Base-by-base conservation (phyloP, 1,284 basidiomycete genomes). In the Lentinula novae-zelandiae region DNA sequence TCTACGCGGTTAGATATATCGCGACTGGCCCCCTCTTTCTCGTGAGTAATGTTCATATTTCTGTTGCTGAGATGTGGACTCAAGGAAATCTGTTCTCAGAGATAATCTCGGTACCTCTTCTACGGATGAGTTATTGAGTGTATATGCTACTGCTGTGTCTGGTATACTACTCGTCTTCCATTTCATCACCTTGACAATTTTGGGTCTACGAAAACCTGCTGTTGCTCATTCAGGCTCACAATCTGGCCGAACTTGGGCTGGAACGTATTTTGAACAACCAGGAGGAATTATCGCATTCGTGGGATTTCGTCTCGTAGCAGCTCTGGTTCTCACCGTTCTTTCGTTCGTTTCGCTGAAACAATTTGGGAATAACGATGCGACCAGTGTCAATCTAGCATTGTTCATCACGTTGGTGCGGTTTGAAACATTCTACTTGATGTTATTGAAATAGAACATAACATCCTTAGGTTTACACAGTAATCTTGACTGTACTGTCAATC, bases 251-350 rank as follows among this genome's bases (percentile, higher is more conserved):
- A 56, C 10, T 34, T 34, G 38, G 22, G 31, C 44, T 12, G 57
- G 17, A 20, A 52, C 17, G 22, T 42, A 34, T 15, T 40, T 52
- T 7, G 10, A 39, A 12, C 8, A 34, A 15, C 48, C 56, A 6
- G 54, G 60, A 52, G 15, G 36, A 36, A 27, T n/a, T 4, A 46
- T 61, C 34, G 49, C n/a, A 8, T 52, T 56, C 40, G 48, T 61
- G 60, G 34, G 15, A 9, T 31, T 38, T 4, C 15, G 60, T 22
- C 31, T 52, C 7, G 27, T 42, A 38, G 5, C 36, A 5, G 48
- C 53, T 42, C 10, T 57, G 8, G 60, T 38, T 3, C 54, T 61
- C 4, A 17, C 33, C 2, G 54, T 51, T 4, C 31, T 51, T 15
- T 40, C 54, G 6, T 13, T 33, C 15, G 33, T 34, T 13, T 56